phyloP scores from a whole-genome alignment of 495 filamentous ascomycete species.

The Podospora appendiculata region DNA sequence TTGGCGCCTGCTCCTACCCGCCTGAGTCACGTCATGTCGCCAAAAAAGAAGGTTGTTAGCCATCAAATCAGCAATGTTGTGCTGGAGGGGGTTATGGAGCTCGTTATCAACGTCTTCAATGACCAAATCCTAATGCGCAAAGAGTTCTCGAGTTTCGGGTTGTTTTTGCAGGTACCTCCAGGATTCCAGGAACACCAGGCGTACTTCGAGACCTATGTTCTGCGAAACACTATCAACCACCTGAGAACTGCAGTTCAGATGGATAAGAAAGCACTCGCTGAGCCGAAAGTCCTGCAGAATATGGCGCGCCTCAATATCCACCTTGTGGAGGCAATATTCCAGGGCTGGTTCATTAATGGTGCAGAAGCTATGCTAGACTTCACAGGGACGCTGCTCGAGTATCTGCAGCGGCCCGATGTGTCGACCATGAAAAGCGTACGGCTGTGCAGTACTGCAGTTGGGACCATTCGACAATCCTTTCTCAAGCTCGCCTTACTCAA shows the following conservation, averaged over 20 bases:
- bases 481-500: constrained; percentile 69
- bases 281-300: constrained; percentile 80
- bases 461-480: constrained; percentile 65
- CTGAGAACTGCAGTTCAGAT: constrained; percentile 62
- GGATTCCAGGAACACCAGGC: constrained; percentile 91
- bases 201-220: constrained; percentile 85
- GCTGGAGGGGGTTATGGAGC: constrained; percentile 64
- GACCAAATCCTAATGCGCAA: constrained; percentile 77
- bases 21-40: constrained; percentile 53
- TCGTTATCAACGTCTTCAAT: constrained; percentile 69
- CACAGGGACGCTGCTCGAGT: constrained; percentile 74
- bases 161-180: constrained; percentile 84
- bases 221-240: constrained; percentile 65
- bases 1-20: constrained; percentile 45
- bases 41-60: constrained; percentile 42
- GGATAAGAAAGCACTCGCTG: constrained; percentile 62
- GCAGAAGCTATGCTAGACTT: constrained; percentile 79
- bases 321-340: constrained; percentile 81
- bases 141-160: constrained; percentile 82
- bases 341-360: constrained; percentile 91
- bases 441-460: constrained; percentile 73
- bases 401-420: constrained; percentile 80
- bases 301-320: constrained; percentile 71
- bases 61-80: constrained; percentile 57
- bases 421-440: constrained; percentile 74